Evolutionary conservation across 306 rosid genomes (phyloP).

Genomic region (Vicia sativa): DNA sequence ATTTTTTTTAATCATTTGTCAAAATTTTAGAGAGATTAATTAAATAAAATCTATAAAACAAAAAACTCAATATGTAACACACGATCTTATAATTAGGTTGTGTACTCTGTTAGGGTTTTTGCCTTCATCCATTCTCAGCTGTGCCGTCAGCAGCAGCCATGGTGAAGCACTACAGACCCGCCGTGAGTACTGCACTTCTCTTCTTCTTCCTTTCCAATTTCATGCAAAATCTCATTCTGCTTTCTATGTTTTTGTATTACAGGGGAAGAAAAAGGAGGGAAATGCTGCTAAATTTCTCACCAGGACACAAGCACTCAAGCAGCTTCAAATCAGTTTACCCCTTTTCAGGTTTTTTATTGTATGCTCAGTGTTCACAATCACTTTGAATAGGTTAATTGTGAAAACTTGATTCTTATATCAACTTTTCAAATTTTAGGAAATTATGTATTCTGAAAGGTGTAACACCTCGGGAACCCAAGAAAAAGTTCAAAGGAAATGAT

Average conservation of each 20-base stretch:
- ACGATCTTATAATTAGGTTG: too few relatives aligned
- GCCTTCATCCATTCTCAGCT: too few relatives aligned
- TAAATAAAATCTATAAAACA: too few relatives aligned
- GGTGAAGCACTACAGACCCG: constrained; percentile 84
- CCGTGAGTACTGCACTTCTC: constrained; percentile 47
- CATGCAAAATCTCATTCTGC: too few relatives aligned
- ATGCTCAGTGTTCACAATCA: not conserved
- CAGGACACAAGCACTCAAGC: constrained; percentile 86
- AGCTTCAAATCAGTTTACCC: constrained; percentile 76
- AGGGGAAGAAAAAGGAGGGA: constrained; percentile 98
- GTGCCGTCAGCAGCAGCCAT: constrained; percentile 29
- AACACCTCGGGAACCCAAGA: constrained; percentile 92
- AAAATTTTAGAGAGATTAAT: too few relatives aligned
- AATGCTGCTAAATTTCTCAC: constrained; percentile 86
- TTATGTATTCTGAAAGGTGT: constrained; percentile 90
- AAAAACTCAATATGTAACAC: too few relatives aligned
- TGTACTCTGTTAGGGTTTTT: too few relatives aligned
- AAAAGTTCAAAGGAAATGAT: constrained; percentile 91
- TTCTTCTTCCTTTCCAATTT: not conserved
- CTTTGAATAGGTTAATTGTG: not conserved
- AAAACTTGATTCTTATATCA: constrained; percentile 11
- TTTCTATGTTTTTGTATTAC: constrained; percentile 25
- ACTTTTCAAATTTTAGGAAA: constrained; percentile 53
- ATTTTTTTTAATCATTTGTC: too few relatives aligned
- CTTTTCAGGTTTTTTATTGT: constrained; percentile 77